phyloP scores from a whole-genome alignment of 164 flowering plant species.

The Dillenia suffruticosa region DNA sequence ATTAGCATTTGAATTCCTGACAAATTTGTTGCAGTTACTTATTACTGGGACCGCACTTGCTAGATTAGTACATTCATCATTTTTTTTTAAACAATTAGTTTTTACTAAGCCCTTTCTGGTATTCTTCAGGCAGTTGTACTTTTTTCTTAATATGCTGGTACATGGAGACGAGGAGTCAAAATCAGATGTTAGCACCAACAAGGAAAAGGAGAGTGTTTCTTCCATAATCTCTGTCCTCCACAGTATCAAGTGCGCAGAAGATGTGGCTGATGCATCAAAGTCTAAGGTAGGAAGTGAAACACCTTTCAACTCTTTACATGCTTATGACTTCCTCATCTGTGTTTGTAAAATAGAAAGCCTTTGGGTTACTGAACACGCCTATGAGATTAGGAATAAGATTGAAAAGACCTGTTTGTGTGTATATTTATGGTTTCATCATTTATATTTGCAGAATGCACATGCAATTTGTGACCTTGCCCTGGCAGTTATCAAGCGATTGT shows the following conservation, averaged over 20 bases:
- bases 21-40: no score
- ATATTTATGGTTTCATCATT: constrained; percentile 5
- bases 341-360: no score
- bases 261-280: constrained; percentile 53
- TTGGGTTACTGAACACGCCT: no score
- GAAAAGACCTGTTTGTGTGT: background rate
- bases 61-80: background rate
- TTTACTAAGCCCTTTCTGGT: background rate
- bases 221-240: constrained; percentile 50
- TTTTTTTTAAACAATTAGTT: background rate
- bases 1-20: no score
- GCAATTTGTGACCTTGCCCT: constrained; percentile 87
- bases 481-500: constrained; percentile 58
- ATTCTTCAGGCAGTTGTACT: constrained; percentile 59
- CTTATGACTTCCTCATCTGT: no score
- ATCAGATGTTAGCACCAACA: constrained; percentile 32
- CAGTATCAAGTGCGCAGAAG: constrained; percentile 67
- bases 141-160: constrained; percentile 60
- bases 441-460: constrained; percentile 61
- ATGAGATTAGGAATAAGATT: no score
- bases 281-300: constrained; percentile 50
- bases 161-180: constrained; percentile 69
- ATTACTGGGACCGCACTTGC: no score
- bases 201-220: constrained; percentile 46
- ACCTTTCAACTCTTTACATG: no score